Conservation (phyloP, 345 rosid species). For the Ricinus communis region DNA sequence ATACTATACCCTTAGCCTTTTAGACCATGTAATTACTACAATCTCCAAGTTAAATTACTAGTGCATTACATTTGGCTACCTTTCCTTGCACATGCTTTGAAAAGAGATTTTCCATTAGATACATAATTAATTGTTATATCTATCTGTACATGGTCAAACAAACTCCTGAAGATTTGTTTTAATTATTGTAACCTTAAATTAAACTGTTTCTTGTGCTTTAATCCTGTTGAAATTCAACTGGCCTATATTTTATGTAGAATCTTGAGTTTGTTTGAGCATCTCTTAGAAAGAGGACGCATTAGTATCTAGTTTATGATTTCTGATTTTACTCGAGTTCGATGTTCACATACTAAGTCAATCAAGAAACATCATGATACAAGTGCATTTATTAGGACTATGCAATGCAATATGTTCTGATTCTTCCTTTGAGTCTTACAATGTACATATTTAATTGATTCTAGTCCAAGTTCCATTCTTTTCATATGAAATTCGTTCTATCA, state of each 20-base stretch:
- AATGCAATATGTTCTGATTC: neutral
- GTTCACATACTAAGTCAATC: neutral
- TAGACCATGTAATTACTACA: neutral
- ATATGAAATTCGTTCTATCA: neutral
- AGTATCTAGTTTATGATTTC: neutral
- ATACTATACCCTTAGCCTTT: neutral
- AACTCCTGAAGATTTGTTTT: neutral
- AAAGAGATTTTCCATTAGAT: neutral
- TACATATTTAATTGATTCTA: neutral
- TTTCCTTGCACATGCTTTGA: neutral
- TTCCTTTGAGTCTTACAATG: neutral
- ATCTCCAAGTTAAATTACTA: conserved; percentile 1
- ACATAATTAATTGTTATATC: neutral
- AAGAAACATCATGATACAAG: neutral
- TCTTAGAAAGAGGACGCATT: neutral
- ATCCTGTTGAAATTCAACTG: neutral
- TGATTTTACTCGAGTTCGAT: neutral
- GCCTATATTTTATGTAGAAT: neutral
- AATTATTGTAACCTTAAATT: neutral
- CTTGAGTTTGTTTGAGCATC: neutral
- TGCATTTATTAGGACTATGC: neutral
- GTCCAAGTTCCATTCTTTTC: neutral
- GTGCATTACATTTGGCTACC: neutral
- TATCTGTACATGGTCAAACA: neutral
- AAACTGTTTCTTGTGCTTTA: neutral